Conservation (phyloP, 192 early-diverging fungal genomes). For the Coemansia sp. region DNA sequence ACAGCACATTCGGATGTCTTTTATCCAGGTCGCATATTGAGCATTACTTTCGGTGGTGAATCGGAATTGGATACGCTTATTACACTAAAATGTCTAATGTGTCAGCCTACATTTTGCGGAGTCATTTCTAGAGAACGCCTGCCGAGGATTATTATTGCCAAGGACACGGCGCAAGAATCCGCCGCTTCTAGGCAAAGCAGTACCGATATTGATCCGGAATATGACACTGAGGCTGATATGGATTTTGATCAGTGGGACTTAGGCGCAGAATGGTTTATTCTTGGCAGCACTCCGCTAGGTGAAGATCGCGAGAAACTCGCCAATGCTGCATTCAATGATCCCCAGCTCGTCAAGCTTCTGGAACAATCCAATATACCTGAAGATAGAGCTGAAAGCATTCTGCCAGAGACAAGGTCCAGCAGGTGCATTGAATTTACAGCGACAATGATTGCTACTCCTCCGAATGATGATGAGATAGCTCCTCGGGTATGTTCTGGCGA, state of each 20-base stretch:
- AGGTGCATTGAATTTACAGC: slow-evolving; percentile 13
- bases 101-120: slow-evolving; percentile 44
- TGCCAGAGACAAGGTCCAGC: not conserved
- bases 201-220: not conserved
- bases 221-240: not conserved
- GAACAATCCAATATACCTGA: not conserved
- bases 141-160: slow-evolving; percentile 34
- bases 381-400: not conserved
- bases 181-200: not conserved
- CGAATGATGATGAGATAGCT: slow-evolving; percentile 20
- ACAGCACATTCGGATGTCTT: slow-evolving; percentile 5
- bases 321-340: slow-evolving; percentile 15
- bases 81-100: slow-evolving; percentile 42
- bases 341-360: slow-evolving; percentile 1
- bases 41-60: not conserved
- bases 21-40: slow-evolving; percentile 10
- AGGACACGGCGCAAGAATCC: not conserved
- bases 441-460: slow-evolving; percentile 8
- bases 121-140: slow-evolving; percentile 10
- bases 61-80: not conserved
- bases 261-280: slow-evolving; percentile 52
- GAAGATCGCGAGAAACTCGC: slow-evolving; percentile 17
- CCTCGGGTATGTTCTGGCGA: slow-evolving; percentile 23
- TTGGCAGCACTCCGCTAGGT: slow-evolving; percentile 30
- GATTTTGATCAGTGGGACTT: slow-evolving; percentile 30